Conservation (phyloP, 805 yeast genomes). For the Candida maltosa region DNA sequence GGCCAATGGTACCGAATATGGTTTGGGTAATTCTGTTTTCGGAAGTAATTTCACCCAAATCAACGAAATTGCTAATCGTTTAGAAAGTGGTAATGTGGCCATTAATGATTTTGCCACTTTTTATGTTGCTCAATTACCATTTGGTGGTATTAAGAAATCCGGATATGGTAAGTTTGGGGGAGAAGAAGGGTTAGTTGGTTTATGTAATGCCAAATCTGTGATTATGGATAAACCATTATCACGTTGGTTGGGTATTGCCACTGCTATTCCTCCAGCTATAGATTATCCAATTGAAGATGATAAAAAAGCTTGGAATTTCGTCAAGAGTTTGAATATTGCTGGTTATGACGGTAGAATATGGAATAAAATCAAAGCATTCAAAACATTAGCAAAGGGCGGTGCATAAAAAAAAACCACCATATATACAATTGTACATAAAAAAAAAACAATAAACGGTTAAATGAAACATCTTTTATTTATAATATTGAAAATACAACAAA, state of each 20-base stretch:
- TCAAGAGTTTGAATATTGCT: conserved; percentile 73
- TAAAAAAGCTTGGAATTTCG: conserved; percentile 85
- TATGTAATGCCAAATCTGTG: conserved; percentile 83
- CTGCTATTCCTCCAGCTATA: conserved; percentile 80
- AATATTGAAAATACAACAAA: neutral
- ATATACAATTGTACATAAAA: neutral
- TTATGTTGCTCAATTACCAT: conserved; percentile 93
- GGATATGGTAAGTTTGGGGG: conserved; percentile 99
- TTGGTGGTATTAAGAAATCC: conserved; percentile 90
- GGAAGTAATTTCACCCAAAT: conserved; percentile 60
- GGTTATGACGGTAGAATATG: conserved; percentile 78
- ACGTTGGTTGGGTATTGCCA: conserved; percentile 52
- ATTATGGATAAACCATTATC: conserved; percentile 81
- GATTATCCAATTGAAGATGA: conserved; percentile 89
- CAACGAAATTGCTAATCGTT: conserved; percentile 56
- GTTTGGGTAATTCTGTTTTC: conserved; percentile 89
- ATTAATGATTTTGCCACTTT: conserved; percentile 97
- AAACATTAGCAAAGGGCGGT: conserved; percentile 29
- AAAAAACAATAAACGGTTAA: neutral
- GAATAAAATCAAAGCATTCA: conserved; percentile 48
- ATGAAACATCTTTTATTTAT: neutral
- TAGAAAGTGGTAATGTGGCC: conserved; percentile 89
- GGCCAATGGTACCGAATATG: conserved; percentile 84
- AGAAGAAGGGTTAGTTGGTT: conserved; percentile 89
- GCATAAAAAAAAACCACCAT: conserved; percentile 1